phyloP scores from a whole-genome alignment of 371 early-diverging fungal genomes.

The Mortierella polycephala region DNA sequence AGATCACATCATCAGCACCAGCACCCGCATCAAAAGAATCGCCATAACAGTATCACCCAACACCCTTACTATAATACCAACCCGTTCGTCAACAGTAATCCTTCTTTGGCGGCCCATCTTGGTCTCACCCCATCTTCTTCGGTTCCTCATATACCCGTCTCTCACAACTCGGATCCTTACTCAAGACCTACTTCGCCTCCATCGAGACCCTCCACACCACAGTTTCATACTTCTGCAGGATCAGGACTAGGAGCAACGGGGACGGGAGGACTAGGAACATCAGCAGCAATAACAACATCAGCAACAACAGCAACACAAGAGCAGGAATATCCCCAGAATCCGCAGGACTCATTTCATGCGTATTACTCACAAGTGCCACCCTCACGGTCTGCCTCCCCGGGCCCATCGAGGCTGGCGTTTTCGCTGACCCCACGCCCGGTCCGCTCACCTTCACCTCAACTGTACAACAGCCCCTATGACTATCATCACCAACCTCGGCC shows the following conservation, averaged over 20 bases:
- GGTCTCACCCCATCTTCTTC: constrained; percentile 17
- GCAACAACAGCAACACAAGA: constrained; percentile 15
- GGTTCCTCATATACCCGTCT: constrained; percentile 24
- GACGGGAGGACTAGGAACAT: no score
- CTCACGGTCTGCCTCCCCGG: constrained; percentile 29
- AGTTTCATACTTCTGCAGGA: neutral
- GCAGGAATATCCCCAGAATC: constrained; percentile 50
- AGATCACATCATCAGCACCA: neutral
- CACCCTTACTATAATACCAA: constrained; percentile 25
- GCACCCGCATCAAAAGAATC: constrained; percentile 30
- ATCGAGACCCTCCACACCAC: constrained; percentile 34
- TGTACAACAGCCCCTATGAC: constrained; percentile 28
- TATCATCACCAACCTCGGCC: constrained; percentile 21
- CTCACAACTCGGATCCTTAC: constrained; percentile 14
- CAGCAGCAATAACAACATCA: constrained; percentile 11
- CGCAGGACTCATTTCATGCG: constrained; percentile 28
- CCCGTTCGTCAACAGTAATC: no score
- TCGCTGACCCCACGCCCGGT: constrained; percentile 29
- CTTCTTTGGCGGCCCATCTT: no score
- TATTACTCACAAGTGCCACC: constrained; percentile 39
- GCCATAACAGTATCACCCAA: constrained; percentile 19
- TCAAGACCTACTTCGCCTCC: constrained; percentile 43
- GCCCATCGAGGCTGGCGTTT: constrained; percentile 42
- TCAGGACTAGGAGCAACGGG: no score
- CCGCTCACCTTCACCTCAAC: constrained; percentile 48